These are phyloP conservation scores for Pythium sukuiense DNA, from an alignment of 352 stramenopile species.

Conservation along the genomic window DNA sequence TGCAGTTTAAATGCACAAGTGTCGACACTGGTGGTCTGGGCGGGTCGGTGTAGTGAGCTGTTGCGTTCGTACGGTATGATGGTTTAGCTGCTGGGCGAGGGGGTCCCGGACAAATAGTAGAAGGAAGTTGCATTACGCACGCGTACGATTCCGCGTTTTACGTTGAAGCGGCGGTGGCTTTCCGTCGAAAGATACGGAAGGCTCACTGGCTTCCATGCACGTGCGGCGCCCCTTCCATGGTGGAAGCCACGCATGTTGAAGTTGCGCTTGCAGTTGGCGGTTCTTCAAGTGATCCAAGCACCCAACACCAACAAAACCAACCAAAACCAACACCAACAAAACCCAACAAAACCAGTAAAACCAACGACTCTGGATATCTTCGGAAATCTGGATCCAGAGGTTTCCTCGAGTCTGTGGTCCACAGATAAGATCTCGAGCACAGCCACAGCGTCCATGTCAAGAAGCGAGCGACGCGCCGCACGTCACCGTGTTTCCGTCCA, in stretches of 20 bases:
- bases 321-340: neutral
- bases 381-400: neutral
- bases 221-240: constrained; percentile 3
- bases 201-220: constrained; percentile 11
- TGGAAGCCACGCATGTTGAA: constrained; percentile 26
- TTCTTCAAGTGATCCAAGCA: constrained; percentile 24
- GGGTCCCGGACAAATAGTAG: neutral
- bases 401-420: neutral
- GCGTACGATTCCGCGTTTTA: neutral
- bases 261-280: constrained; percentile 27
- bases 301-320: neutral
- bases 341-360: neutral
- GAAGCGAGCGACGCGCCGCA: constrained; percentile 12
- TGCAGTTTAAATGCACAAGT: neutral
- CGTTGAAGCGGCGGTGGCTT: neutral
- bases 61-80: neutral
- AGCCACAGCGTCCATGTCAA: too few species aligned
- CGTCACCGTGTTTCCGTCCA: constrained; percentile 13
- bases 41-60: neutral
- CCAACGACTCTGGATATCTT: neutral
- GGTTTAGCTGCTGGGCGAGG: neutral
- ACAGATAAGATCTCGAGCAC: constrained; percentile 11
- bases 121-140: neutral
- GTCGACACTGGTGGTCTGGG: neutral
- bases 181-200: constrained; percentile 8